Percentiles rank a stretch among this genome's conserved stretches.
Evolutionary conservation across 768 basidiomycete genomes (phyloP).

Genomic region (Leccinum longicurvipes): DNA sequence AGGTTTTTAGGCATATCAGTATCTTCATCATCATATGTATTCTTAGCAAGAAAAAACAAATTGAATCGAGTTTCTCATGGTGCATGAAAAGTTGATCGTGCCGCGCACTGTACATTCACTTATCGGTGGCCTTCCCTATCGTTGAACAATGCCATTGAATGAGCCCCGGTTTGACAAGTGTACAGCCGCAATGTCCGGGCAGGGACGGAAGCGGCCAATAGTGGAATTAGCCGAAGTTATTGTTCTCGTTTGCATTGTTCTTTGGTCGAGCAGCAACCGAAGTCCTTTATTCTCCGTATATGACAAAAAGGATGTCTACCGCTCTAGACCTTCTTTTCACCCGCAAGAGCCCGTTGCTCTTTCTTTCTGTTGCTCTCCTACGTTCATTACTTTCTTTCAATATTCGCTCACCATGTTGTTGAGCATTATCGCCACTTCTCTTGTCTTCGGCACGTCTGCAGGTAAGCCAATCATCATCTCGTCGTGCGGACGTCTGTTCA

Average conservation of each 20-base stretch:
- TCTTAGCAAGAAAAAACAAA: constrained; percentile 1
- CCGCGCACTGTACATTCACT: background rate
- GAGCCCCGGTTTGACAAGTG: no score
- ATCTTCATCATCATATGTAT: constrained; percentile 8
- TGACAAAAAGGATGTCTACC: constrained; percentile 29
- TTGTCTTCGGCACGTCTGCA: constrained; percentile 37
- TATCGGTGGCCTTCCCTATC: background rate
- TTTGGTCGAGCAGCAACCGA: constrained; percentile 19
- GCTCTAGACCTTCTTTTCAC: background rate
- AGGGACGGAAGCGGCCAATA: constrained; percentile 5
- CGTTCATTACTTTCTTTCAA: constrained; percentile 25
- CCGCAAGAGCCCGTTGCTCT: constrained; percentile 21
- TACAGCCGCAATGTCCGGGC: constrained; percentile 17
- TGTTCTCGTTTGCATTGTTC: constrained; percentile 27
- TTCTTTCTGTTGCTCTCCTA: constrained; percentile 14
- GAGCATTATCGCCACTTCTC: constrained; percentile 35
- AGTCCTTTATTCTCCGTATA: constrained; percentile 24
- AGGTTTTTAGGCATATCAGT: background rate
- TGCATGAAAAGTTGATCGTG: background rate
- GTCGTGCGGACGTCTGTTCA: background rate
- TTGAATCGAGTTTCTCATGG: background rate
- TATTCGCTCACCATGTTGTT: constrained; percentile 37
- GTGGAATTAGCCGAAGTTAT: constrained; percentile 20
- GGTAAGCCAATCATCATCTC: constrained; percentile 28
- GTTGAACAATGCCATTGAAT: background rate